Conservation (phyloP, 345 rosid genomes). For the Punica granatum region DNA sequence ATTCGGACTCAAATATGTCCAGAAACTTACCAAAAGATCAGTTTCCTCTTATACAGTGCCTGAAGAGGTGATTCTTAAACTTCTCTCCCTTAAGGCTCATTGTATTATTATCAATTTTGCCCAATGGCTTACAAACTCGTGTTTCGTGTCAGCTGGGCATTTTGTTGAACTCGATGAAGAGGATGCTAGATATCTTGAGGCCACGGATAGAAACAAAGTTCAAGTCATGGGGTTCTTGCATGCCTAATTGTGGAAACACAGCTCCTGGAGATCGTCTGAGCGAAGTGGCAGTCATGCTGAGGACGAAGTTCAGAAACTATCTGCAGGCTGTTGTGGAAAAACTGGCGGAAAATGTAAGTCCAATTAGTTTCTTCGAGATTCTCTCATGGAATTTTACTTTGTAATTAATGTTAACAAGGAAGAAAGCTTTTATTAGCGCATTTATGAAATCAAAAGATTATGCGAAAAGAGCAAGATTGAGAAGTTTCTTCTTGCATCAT, state of each 20-base stretch:
- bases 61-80: slow-evolving; percentile 58
- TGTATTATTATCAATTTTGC: slow-evolving; percentile 13
- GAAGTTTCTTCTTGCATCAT: not conserved
- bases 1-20: slow-evolving; percentile 86
- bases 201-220: slow-evolving; percentile 77
- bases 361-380: not conserved
- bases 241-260: slow-evolving; percentile 69
- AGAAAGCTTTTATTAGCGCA: not conserved
- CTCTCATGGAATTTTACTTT: not conserved
- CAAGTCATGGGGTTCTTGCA: slow-evolving; percentile 93
- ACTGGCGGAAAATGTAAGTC: slow-evolving; percentile 84
- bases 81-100: not conserved
- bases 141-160: slow-evolving; percentile 57
- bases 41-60: slow-evolving; percentile 68
- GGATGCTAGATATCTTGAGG: slow-evolving; percentile 82
- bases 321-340: slow-evolving; percentile 91
- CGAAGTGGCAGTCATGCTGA: slow-evolving; percentile 91
- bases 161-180: slow-evolving; percentile 84
- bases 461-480: not conserved
- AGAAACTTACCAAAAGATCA: slow-evolving; percentile 77
- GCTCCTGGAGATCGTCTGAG: slow-evolving; percentile 90
- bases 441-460: not conserved
- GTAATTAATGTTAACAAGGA: not conserved
- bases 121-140: slow-evolving; percentile 8
- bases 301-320: slow-evolving; percentile 82